Evolutionary conservation across 2,329 filamentous ascomycete species (phyloP), one percentile per base, ranked within the genome.

Genomic region (Lasiodiplodia gonubiensis): DNA sequence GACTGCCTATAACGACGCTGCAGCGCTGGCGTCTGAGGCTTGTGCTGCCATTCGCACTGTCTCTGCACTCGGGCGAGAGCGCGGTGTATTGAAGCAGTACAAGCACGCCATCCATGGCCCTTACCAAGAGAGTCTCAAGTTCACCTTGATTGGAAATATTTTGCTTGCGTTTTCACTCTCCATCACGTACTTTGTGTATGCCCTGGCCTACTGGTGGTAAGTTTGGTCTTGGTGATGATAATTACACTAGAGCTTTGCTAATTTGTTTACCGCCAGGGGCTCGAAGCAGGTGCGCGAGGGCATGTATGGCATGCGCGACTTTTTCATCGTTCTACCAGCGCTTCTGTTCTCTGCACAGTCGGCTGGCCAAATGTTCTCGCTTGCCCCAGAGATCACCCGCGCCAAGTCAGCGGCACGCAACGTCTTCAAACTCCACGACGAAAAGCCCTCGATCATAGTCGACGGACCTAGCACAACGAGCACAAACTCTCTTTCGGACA

Each of bases 11-110:
- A 84, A 86, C 7, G 84, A 85, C 52, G 88, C 90, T 2, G 86
- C 89, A 18, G 84, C 85, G 5, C 85, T 92, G 63, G 89, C 89
- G 1, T 87, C 88, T 6, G 90, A 92, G 71, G 89, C 89, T 0
- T 88, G 90, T 60, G 85, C 86, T 64, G 86, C 86, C 1, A 89
- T 90, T 76, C 87, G 88, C 71, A 91, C 90, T 33, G 84, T 83
- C 16, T 78, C 80, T 3, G 76, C 80, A 1, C 78, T 83, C 12
- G 79, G 80, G 7, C 73, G 81, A 7, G 81, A 83, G 68, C 70
- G 74, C 7, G 74, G 79, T 49, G 76, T 82, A 18, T 71, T 81
- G 21, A 69, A 74, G 16, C 68, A 74, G 12, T 83, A 83, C 65
- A 74, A 73, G 53, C 71, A 72, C 2, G 77, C 78, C 1, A 76